Evolutionary conservation across 2,329 filamentous ascomycete genomes (phyloP).

Genomic region (Bretziella fagacearum): DNA sequence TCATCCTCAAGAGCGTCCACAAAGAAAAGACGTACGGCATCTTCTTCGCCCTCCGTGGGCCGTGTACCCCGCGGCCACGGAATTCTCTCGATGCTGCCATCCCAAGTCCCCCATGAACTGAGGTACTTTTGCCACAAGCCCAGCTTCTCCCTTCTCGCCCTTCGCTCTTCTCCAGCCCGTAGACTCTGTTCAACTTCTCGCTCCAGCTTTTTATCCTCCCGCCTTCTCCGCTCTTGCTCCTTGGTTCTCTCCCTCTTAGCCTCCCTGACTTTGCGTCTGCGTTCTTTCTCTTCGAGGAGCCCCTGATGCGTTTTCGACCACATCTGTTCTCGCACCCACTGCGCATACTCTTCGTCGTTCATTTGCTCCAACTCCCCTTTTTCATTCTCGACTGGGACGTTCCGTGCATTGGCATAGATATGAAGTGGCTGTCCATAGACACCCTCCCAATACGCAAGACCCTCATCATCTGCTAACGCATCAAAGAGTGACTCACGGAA

Average conservation of each 20-base stretch:
- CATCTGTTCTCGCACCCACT: conserved; percentile 75
- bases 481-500: conserved; percentile 94
- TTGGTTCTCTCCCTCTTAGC: conserved; percentile 18
- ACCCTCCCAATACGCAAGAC: conserved; percentile 82
- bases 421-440: conserved; percentile 96
- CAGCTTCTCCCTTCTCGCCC: conserved; percentile 33
- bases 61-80: conserved; percentile 44
- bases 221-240: conserved; percentile 22
- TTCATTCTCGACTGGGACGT: conserved; percentile 21
- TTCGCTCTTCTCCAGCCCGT: conserved; percentile 46
- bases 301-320: conserved; percentile 89
- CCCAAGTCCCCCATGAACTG: conserved; percentile 42
- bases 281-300: conserved; percentile 56
- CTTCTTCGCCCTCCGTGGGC: conserved; percentile 21
- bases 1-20: conserved; percentile 26
- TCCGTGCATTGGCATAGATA: conserved; percentile 36
- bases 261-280: conserved; percentile 34
- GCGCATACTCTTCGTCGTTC: conserved; percentile 82
- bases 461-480: conserved; percentile 91
- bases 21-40: conserved; percentile 54
- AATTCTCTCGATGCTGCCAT: conserved; percentile 26
- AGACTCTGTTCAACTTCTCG: conserved; percentile 54
- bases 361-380: conserved; percentile 57
- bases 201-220: conserved; percentile 29
- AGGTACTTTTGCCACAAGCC: conserved; percentile 46